phyloP scores from a whole-genome alignment of 371 early-diverging fungal species.

The Massospora cicadina region DNA sequence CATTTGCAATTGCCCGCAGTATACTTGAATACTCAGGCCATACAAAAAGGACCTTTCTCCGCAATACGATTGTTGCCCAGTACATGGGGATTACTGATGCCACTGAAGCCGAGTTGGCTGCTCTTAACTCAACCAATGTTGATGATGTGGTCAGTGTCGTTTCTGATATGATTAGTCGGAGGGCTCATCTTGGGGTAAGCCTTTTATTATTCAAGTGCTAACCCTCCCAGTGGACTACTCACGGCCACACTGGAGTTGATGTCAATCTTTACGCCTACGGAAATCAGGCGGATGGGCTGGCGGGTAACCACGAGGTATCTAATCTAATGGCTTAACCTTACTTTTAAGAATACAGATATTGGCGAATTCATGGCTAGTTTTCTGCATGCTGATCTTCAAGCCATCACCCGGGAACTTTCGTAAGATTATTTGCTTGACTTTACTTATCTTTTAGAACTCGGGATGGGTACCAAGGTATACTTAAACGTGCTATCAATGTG shows the following conservation, averaged over 20 bases:
- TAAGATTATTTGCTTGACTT: background rate
- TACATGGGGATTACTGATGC: slow-evolving; percentile 48
- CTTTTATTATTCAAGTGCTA: background rate
- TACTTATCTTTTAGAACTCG: background rate
- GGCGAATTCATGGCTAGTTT: slow-evolving; percentile 46
- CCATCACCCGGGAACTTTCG: slow-evolving; percentile 35
- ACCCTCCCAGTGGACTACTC: slow-evolving; percentile 53
- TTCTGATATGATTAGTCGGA: slow-evolving; percentile 42
- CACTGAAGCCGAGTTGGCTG: slow-evolving; percentile 37
- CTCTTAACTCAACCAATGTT: slow-evolving; percentile 15
- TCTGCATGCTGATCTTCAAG: slow-evolving; percentile 40
- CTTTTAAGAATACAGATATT: slow-evolving; percentile 55
- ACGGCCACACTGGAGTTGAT: slow-evolving; percentile 86
- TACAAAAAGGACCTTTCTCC: slow-evolving; percentile 17
- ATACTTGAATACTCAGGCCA: slow-evolving; percentile 13
- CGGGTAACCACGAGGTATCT: slow-evolving; percentile 43
- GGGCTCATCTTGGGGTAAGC: slow-evolving; percentile 49
- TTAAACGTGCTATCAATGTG: background rate
- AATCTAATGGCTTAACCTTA: background rate
- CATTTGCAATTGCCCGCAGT: slow-evolving; percentile 27
- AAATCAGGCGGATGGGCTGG: slow-evolving; percentile 20
- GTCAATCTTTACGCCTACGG: slow-evolving; percentile 82
- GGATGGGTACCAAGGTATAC: background rate
- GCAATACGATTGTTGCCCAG: slow-evolving; percentile 27
- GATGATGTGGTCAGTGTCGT: slow-evolving; percentile 27